These are phyloP conservation scores for Adansonia digitata DNA, from an alignment of 345 rosid genomes.

Conservation along the genomic window DNA sequence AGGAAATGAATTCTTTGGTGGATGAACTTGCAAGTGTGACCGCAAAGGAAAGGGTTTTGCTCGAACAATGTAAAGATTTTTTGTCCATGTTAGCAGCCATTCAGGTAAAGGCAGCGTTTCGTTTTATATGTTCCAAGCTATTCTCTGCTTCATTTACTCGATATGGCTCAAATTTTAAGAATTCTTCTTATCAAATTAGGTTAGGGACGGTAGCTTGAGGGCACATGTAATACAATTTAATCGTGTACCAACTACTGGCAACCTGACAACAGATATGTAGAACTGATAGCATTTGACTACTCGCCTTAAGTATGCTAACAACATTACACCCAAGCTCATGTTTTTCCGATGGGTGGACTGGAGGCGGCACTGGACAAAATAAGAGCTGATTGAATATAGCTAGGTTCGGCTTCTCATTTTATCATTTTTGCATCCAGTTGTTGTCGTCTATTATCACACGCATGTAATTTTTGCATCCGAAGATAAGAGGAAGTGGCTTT, in stretches of 20 bases:
- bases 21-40: conserved; percentile 61
- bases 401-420: conserved; percentile 29
- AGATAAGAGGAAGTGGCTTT: conserved; percentile 8
- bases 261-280: conserved; percentile 67
- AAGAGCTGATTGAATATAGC: conserved; percentile 18
- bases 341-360: conserved; percentile 33
- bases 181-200: conserved; percentile 35
- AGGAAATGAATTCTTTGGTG: conserved; percentile 54
- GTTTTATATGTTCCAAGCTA: not conserved
- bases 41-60: conserved; percentile 59
- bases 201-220: conserved; percentile 79
- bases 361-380: conserved; percentile 35
- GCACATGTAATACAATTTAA: conserved; percentile 74
- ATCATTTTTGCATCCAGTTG: conserved; percentile 24
- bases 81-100: conserved; percentile 60
- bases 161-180: not conserved
- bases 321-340: conserved; percentile 30
- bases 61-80: conserved; percentile 60
- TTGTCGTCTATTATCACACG: conserved; percentile 15
- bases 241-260: conserved; percentile 39
- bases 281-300: conserved; percentile 66
- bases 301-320: conserved; percentile 52
- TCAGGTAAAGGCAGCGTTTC: conserved; percentile 47
- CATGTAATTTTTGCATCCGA: not conserved
- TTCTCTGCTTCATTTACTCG: conserved; percentile 13